Conservation (phyloP, 768 basidiomycete species). For the Pleurotus eryngii region DNA sequence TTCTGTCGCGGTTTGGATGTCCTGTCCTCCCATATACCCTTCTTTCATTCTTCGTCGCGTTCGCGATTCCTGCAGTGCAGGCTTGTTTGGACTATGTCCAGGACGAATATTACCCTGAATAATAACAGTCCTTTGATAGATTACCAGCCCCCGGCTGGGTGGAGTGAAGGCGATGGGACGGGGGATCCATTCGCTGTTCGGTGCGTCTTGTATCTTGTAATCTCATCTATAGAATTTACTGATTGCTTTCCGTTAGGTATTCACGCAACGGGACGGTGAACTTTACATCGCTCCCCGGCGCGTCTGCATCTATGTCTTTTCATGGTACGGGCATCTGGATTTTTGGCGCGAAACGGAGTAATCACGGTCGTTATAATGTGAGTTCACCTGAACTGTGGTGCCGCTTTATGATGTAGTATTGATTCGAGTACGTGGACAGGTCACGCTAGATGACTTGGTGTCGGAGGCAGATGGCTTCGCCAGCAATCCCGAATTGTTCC, state of each 20-base stretch:
- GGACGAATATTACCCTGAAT: conserved; percentile 20
- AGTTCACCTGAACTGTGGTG: too few relatives aligned
- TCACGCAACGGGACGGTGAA: conserved; percentile 26
- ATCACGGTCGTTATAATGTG: conserved; percentile 40
- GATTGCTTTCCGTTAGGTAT: conserved; percentile 11
- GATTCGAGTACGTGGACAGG: not conserved
- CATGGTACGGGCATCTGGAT: conserved; percentile 47
- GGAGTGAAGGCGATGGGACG: conserved; percentile 14
- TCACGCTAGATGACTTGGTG: conserved; percentile 37
- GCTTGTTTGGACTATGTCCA: conserved; percentile 12
- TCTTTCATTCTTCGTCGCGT: not conserved
- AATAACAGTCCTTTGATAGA: conserved; percentile 24
- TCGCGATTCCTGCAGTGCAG: conserved; percentile 1
- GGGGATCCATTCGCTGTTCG: conserved; percentile 11
- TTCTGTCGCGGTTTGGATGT: not conserved
- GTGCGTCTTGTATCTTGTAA: not conserved
- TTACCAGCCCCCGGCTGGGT: conserved; percentile 17
- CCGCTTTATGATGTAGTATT: too few relatives aligned
- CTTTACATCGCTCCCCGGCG: conserved; percentile 32
- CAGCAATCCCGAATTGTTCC: conserved; percentile 28
- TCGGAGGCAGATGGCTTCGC: conserved; percentile 23
- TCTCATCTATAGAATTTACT: not conserved
- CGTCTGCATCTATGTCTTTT: conserved; percentile 38
- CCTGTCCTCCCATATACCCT: conserved; percentile 1
- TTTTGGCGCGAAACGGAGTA: conserved; percentile 45